These are phyloP conservation scores for Leccinellum albellum DNA, from an alignment of 768 basidiomycete species.

Conservation along the genomic window DNA sequence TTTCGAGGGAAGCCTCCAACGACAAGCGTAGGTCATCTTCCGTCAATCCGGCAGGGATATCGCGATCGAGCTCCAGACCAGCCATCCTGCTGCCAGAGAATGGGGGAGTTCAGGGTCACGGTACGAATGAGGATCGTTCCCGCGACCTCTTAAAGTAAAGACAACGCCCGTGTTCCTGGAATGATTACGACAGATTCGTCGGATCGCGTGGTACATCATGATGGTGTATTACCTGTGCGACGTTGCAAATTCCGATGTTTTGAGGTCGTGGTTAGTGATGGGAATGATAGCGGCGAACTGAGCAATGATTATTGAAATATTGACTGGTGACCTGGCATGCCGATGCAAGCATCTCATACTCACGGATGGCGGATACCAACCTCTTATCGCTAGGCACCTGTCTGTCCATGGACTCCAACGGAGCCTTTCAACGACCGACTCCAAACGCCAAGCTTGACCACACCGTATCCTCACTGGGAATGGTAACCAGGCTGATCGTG, in stretches of 20 bases:
- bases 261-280: neutral
- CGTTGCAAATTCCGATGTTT: neutral
- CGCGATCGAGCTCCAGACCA: constrained; percentile 4
- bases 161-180: neutral
- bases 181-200: neutral
- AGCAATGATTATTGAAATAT: no score
- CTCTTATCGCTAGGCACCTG: neutral
- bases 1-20: constrained; percentile 11
- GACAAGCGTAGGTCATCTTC: constrained; percentile 9
- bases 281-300: neutral
- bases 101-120: neutral
- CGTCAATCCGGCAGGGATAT: constrained; percentile 9
- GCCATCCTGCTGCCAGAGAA: constrained; percentile 7
- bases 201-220: neutral
- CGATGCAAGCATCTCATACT: neutral
- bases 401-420: neutral
- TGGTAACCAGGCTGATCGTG: neutral
- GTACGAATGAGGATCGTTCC: neutral
- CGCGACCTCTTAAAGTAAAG: constrained; percentile 8
- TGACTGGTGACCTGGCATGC: neutral
- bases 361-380: neutral
- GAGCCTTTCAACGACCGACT: neutral
- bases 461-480: neutral
- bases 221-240: neutral
- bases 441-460: neutral